Percentiles rank a stretch among this genome's conserved stretches.
Conservation (phyloP, 768 basidiomycete species). For the Albatrellus ellisii region DNA sequence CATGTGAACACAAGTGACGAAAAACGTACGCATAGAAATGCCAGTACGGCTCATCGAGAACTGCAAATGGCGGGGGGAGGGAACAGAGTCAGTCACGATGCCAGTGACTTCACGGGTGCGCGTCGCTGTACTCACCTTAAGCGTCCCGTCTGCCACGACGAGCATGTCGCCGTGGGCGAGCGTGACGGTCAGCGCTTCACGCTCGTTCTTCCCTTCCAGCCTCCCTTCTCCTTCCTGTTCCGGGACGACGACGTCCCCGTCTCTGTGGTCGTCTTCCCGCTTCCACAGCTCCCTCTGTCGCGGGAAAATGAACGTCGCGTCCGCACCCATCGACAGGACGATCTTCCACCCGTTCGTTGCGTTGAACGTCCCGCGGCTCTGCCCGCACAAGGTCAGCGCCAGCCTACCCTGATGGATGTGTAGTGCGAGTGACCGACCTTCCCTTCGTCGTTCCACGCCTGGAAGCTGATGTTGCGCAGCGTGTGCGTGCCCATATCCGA, state of each 20-base stretch:
- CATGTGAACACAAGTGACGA: too few relatives aligned
- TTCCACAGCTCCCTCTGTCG: too few relatives aligned
- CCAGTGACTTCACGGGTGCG: too few relatives aligned
- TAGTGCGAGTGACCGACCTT: too few relatives aligned
- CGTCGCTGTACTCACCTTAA: too few relatives aligned
- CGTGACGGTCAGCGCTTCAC: slow-evolving; percentile 11
- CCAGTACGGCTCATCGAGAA: too few relatives aligned
- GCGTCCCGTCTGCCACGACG: too few relatives aligned
- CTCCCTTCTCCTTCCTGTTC: background rate
- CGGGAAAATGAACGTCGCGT: slow-evolving; percentile 4
- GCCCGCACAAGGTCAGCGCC: background rate
- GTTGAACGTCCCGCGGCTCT: slow-evolving; percentile 7
- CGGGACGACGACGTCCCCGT: background rate
- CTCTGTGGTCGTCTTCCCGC: background rate
- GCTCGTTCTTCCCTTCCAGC: too few relatives aligned
- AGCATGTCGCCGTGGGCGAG: slow-evolving; percentile 12
- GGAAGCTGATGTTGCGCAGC: slow-evolving; percentile 1
- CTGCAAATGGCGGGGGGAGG: too few relatives aligned
- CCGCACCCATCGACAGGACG: slow-evolving; percentile 11
- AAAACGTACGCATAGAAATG: too few relatives aligned
- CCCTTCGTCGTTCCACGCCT: slow-evolving; percentile 4
- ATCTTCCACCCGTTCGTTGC: background rate
- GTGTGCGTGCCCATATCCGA: background rate
- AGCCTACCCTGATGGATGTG: background rate
- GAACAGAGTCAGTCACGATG: too few relatives aligned